A percentile compares a stretch with the other conserved stretches of the same genome.
These are phyloP conservation scores for Tuber brumale DNA, from an alignment of 495 filamentous ascomycete species.

Conservation along the genomic window DNA sequence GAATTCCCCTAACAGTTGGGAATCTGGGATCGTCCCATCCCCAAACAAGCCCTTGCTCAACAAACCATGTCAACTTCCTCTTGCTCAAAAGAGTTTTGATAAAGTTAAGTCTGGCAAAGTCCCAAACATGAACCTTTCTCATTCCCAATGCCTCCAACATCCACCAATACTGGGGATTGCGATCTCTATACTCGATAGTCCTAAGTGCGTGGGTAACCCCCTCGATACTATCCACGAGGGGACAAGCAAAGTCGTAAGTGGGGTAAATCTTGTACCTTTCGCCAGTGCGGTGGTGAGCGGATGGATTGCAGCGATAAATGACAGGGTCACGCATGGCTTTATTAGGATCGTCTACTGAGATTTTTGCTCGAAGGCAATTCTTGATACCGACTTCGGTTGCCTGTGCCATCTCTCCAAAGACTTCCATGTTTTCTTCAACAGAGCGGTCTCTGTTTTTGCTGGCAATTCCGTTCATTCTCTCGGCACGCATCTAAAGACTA, in stretches of 20 bases:
- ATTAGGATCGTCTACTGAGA: constrained; percentile 74
- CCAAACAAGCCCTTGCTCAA: constrained; percentile 76
- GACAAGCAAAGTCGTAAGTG: constrained; percentile 90
- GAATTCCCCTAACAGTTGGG: constrained; percentile 84
- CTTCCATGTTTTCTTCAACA: constrained; percentile 71
- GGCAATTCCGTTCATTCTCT: constrained; percentile 68
- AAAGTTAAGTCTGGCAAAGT: constrained; percentile 96
- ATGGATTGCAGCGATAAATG: constrained; percentile 81
- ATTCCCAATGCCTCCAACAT: constrained; percentile 80
- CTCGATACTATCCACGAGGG: constrained; percentile 82
- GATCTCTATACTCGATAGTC: constrained; percentile 95
- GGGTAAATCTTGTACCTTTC: constrained; percentile 90
- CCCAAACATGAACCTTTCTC: constrained; percentile 89
- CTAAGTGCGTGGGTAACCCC: constrained; percentile 91
- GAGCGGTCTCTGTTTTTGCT: constrained; percentile 67
- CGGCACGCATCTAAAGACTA: constrained; percentile 59
- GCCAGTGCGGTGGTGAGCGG: constrained; percentile 85
- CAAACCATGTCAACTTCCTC: constrained; percentile 89
- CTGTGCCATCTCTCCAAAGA: constrained; percentile 83
- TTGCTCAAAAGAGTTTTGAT: constrained; percentile 84
- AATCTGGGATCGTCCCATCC: constrained; percentile 96
- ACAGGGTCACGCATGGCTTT: constrained; percentile 86
- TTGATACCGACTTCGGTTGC: constrained; percentile 65
- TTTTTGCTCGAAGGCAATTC: constrained; percentile 86
- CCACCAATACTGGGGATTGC: constrained; percentile 97